Conservation (phyloP, 2,329 filamentous ascomycete species). For the Blastomyces gilchristii region DNA sequence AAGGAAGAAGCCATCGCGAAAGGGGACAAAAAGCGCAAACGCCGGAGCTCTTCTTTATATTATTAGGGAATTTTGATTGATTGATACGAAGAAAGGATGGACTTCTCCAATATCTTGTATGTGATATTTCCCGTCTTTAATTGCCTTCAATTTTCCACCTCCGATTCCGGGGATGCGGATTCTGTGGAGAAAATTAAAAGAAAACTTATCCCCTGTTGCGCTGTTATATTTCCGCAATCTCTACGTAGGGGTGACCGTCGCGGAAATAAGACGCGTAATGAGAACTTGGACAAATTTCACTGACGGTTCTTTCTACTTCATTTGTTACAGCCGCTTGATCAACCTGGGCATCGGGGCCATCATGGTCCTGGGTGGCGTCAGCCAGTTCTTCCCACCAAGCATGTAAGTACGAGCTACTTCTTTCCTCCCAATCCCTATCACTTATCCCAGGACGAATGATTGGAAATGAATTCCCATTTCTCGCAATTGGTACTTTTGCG, state of each 20-base stretch:
- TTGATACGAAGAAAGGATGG: slow-evolving; percentile 10
- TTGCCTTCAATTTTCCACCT: not conserved
- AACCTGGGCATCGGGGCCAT: slow-evolving; percentile 81
- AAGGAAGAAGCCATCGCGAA: not conserved
- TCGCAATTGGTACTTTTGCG: not conserved
- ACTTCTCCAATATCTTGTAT: slow-evolving; percentile 15
- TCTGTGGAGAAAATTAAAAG: no score
- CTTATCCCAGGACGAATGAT: not conserved
- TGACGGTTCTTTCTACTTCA: slow-evolving; percentile 18
- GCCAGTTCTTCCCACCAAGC: slow-evolving; percentile 35
- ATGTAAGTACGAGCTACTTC: slow-evolving; percentile 20
- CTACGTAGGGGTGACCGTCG: not conserved
- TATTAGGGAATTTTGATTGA: not conserved
- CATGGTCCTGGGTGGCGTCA: slow-evolving; percentile 71
- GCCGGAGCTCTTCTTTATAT: not conserved
- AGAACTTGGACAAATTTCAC: slow-evolving; percentile 11
- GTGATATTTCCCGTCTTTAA: not conserved
- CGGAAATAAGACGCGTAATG: not conserved
- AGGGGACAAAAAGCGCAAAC: not conserved
- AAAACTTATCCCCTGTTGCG: no score
- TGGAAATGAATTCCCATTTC: not conserved
- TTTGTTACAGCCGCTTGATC: slow-evolving; percentile 64
- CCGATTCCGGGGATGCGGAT: no score
- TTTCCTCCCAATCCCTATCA: not conserved
- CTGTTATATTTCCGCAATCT: no score